phyloP scores from a whole-genome alignment of 441 rosid genomes.

The Flueggea neowawraea region DNA sequence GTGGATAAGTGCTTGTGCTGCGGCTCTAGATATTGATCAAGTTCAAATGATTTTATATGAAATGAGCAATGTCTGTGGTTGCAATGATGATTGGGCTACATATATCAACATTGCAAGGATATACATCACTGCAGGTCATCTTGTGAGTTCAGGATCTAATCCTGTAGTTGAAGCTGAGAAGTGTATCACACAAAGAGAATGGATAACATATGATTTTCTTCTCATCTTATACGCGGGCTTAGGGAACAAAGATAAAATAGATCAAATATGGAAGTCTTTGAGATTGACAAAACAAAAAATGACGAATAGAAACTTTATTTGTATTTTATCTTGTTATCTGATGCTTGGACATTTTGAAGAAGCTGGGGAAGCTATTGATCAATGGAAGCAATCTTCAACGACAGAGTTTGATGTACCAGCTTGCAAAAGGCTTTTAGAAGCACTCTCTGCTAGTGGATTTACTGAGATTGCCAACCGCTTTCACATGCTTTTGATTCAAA shows the following conservation, averaged over 20 bases:
- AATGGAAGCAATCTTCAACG: conserved; percentile 76
- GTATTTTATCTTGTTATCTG: conserved; percentile 70
- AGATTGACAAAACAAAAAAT: conserved; percentile 79
- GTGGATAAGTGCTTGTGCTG: conserved; percentile 91
- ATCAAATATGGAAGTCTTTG: conserved; percentile 90
- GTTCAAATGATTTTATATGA: conserved; percentile 62
- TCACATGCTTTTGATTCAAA: conserved; percentile 53
- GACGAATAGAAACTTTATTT: conserved; percentile 76
- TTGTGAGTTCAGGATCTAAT: conserved; percentile 38
- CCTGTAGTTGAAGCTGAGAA: conserved; percentile 61
- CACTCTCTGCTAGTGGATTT: conserved; percentile 47
- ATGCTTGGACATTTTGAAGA: conserved; percentile 74
- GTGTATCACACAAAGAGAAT: conserved; percentile 67
- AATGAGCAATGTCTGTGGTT: conserved; percentile 47
- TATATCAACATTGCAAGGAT: conserved; percentile 49
- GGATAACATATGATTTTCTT: conserved; percentile 90
- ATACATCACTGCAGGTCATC: conserved; percentile 51
- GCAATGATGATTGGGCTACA: conserved; percentile 58
- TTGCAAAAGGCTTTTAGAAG: conserved; percentile 53
- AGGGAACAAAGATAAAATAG: conserved; percentile 68
- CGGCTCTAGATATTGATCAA: conserved; percentile 49
- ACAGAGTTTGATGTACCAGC: conserved; percentile 54
- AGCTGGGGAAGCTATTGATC: conserved; percentile 67
- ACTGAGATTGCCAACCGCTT: conserved; percentile 46
- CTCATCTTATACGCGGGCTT: conserved; percentile 70